A percentile compares a stretch with the other conserved stretches of the same genome.
Evolutionary conservation across 2,329 filamentous ascomycete genomes (phyloP).

Genomic region (Hirsutella thompsonii): DNA sequence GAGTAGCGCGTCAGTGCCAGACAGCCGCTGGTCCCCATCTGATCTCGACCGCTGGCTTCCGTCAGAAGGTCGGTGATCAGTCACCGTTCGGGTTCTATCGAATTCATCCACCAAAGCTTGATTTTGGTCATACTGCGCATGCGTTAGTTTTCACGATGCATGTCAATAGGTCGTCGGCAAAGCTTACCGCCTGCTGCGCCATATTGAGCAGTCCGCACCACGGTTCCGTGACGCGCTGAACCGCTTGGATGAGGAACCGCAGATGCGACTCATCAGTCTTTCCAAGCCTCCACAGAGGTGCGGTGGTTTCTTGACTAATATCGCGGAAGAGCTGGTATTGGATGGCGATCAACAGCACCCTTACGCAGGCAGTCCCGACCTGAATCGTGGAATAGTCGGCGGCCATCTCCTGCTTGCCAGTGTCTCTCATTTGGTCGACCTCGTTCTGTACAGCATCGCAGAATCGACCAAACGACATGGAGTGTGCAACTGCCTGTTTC

Average conservation of each 20-base stretch:
- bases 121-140: conserved; percentile 15
- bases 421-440: conserved; percentile 12
- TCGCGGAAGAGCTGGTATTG: conserved; percentile 22
- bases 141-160: conserved; percentile 1
- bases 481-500: conserved; percentile 25
- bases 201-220: conserved; percentile 16
- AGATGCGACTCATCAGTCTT: conserved; percentile 18
- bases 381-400: conserved; percentile 19
- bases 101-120: conserved; percentile 17
- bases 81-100: conserved; percentile 15
- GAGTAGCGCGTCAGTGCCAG: conserved; percentile 14
- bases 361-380: conserved; percentile 16
- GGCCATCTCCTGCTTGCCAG: conserved; percentile 12
- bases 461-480: conserved; percentile 22
- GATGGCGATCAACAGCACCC: conserved; percentile 21
- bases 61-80: conserved; percentile 9
- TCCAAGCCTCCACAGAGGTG: conserved; percentile 20
- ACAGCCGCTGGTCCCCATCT: conserved; percentile 8
- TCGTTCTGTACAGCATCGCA: conserved; percentile 19
- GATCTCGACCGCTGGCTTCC: conserved; percentile 4
- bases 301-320: conserved; percentile 21
- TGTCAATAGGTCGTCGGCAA: too few relatives aligned
- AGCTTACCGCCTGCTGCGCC: conserved; percentile 14
- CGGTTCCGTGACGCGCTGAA: conserved; percentile 20
- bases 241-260: conserved; percentile 17